These are phyloP conservation scores for Bassia scoparia DNA, from an alignment of 148 eudicot species.

Conservation along the genomic window DNA sequence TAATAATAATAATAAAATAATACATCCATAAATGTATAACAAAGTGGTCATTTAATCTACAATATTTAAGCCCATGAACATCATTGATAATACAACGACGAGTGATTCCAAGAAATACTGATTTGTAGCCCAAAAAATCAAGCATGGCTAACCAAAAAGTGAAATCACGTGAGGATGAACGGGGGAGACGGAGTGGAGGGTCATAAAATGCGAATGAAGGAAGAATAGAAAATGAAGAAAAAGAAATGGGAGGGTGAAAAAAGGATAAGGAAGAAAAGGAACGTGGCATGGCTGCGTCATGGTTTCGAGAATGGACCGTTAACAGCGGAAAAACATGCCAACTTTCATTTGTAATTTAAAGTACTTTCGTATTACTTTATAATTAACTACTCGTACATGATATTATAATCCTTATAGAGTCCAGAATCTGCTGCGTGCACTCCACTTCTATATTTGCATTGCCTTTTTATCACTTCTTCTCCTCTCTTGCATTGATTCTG, in stretches of 20 bases:
- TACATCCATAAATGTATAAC: too few species aligned
- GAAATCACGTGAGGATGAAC: slow-evolving; percentile 11
- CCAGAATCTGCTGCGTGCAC: slow-evolving; percentile 1
- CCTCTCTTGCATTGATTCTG: not conserved
- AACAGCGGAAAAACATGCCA: slow-evolving; percentile 23
- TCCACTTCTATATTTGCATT: not conserved
- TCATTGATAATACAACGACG: not conserved
- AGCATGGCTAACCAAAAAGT: too few species aligned
- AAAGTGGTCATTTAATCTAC: not conserved
- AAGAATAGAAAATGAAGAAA: not conserved
- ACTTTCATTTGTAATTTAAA: not conserved
- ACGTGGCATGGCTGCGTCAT: slow-evolving; percentile 9
- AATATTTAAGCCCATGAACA: not conserved
- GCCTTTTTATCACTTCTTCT: not conserved
- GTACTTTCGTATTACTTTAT: too few species aligned
- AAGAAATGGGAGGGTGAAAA: not conserved
- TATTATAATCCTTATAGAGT: not conserved
- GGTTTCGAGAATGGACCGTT: slow-evolving; percentile 15
- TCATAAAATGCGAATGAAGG: not conserved
- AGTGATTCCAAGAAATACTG: too few species aligned
- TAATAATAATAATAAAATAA: too few species aligned
- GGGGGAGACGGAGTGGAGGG: not conserved
- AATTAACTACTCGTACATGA: not conserved
- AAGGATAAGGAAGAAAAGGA: not conserved
- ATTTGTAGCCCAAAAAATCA: too few species aligned